Conservation (phyloP, 768 basidiomycete species). For the Russula dissimulans region DNA sequence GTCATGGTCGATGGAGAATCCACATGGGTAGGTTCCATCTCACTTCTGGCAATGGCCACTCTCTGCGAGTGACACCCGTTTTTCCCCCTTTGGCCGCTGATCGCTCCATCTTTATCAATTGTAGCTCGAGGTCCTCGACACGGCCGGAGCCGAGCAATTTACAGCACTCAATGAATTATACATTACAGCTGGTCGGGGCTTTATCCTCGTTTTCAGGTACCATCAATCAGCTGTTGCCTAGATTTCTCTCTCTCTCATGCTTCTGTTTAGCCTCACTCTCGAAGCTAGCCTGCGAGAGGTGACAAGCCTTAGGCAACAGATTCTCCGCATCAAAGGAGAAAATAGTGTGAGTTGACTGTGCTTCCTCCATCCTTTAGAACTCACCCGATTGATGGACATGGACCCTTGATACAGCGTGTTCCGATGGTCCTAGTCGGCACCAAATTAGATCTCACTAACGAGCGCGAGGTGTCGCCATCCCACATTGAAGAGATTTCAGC, state of each 20-base stretch:
- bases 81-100: not conserved
- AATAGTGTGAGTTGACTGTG: slow-evolving; percentile 38
- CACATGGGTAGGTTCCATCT: slow-evolving; percentile 41
- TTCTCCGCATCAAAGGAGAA: slow-evolving; percentile 68
- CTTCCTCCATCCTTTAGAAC: not conserved
- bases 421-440: slow-evolving; percentile 86
- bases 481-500: slow-evolving; percentile 56
- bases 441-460: slow-evolving; percentile 70
- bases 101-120: not conserved
- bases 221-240: not conserved
- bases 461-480: slow-evolving; percentile 63
- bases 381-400: not conserved
- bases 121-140: slow-evolving; percentile 75
- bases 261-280: slow-evolving; percentile 54
- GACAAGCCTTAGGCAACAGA: slow-evolving; percentile 71
- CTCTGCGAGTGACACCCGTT: not conserved
- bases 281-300: slow-evolving; percentile 76
- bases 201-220: slow-evolving; percentile 76
- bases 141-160: slow-evolving; percentile 83
- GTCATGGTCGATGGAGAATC: slow-evolving; percentile 58
- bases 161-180: slow-evolving; percentile 72
- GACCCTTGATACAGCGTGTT: slow-evolving; percentile 34
- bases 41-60: slow-evolving; percentile 1
- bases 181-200: slow-evolving; percentile 72
- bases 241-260: not conserved